Evolutionary conservation across 768 basidiomycete genomes (phyloP).

Genomic region (Collybiopsis luxurians): DNA sequence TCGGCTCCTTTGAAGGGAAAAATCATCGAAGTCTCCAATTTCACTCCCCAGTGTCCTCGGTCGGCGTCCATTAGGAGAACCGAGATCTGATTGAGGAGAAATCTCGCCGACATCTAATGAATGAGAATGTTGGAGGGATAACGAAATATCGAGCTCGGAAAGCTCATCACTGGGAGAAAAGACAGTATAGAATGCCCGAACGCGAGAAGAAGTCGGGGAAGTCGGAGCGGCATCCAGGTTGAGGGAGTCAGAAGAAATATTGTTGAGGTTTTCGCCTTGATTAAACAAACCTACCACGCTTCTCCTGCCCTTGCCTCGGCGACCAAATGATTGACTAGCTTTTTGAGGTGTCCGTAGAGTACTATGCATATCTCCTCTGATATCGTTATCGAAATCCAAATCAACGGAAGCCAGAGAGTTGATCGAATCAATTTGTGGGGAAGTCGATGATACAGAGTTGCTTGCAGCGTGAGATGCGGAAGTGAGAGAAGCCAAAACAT

Average conservation of each 20-base stretch:
- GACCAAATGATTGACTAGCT: background rate
- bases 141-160: slow-evolving; percentile 1
- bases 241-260: background rate
- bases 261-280: slow-evolving; percentile 14
- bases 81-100: background rate
- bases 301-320: slow-evolving; percentile 23
- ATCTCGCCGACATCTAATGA: background rate
- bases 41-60: background rate
- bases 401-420: background rate
- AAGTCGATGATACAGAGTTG: background rate
- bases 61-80: background rate
- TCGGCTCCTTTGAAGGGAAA: background rate
- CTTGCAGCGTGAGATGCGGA: background rate
- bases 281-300: slow-evolving; percentile 67
- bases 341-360: background rate
- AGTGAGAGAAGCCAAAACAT: background rate
- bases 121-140: background rate
- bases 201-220: slow-evolving; percentile 3
- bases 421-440: background rate
- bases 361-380: background rate
- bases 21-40: background rate
- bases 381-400: background rate
- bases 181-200: background rate
- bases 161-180: background rate
- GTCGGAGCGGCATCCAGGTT: background rate